phyloP scores from a whole-genome alignment of 2,329 filamentous ascomycete species.

The Periglandula ipomoeae region DNA sequence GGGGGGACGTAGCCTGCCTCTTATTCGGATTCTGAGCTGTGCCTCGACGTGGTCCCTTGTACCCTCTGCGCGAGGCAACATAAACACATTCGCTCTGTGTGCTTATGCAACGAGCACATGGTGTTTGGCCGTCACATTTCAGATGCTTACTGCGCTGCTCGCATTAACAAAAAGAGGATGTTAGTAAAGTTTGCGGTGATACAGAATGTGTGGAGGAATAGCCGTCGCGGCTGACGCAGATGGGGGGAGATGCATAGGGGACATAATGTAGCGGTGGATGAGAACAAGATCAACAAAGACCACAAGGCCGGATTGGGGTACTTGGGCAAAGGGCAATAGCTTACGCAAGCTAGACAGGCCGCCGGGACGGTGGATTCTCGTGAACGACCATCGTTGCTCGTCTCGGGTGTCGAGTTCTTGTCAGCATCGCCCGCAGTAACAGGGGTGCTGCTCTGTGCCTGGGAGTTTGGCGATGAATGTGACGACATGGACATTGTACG shows the following conservation, averaged over 20 bases:
- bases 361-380: conserved; percentile 33
- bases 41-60: conserved; percentile 47
- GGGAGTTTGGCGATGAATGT: conserved; percentile 7
- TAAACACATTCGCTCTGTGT: conserved; percentile 58
- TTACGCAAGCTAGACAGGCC: conserved; percentile 47
- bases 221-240: background rate
- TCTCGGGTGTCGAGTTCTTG: conserved; percentile 5
- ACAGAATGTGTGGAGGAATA: too few relatives aligned
- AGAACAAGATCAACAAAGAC: background rate
- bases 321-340: conserved; percentile 14
- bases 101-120: conserved; percentile 58
- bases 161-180: background rate
- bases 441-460: conserved; percentile 4
- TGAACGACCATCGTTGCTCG: conserved; percentile 12
- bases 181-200: background rate
- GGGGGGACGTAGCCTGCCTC: conserved; percentile 36
- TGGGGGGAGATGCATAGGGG: too few relatives aligned
- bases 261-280: too few relatives aligned
- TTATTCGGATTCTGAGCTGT: conserved; percentile 38
- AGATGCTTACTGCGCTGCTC: conserved; percentile 55
- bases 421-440: background rate
- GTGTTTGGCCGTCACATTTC: conserved; percentile 63
- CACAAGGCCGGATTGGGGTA: background rate
- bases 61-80: conserved; percentile 64
- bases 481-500: conserved; percentile 4